Evolutionary conservation across 192 early-diverging fungal species (phyloP), one percentile per base, ranked within the genome.

Genomic region (Radiomyces spectabilis): DNA sequence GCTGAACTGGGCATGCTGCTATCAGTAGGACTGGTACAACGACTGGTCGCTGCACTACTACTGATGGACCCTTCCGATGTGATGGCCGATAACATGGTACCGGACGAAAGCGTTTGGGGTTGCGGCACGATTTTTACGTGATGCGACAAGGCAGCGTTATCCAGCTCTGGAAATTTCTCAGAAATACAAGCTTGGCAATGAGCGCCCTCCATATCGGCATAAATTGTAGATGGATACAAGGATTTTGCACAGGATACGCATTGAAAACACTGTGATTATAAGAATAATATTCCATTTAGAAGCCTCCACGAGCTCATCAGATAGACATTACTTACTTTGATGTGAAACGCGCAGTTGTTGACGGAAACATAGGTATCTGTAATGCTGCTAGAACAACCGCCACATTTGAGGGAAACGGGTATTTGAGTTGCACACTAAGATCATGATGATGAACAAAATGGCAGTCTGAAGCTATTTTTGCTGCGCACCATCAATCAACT

Each of bases 211-310:
- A 39, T 48, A 8, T 60, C 52, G 15, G 40, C 45, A 18, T 66
- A 66, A 19, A 60, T 55, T 10, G 45, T 41, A 12, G 57, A 41
- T 18, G 64, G 57, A 1, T 53, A 42, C 5, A 66, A 24, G 32
- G 41, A 37, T 5, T 44, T 46, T 5, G 41, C 18, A 21, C 64
- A 66, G 19, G 25, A n/a, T 4, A 53, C 55, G 26, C 64, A 66
- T 55, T 41, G 45, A 32, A 66, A 66, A 38, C 64, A 66, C 64
- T 63, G 52, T 10, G 30, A 24, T 0, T 10, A 44, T 5, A 24
- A 45, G 8, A 41, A 0, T 1, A 19, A 31, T n/a, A 31, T n/a
- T n/a, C n/a, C n/a, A n/a, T n/a, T n/a, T n/a, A n/a, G n/a, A n/a
- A n/a, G n/a, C n/a, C n/a, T n/a, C n/a, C n/a, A n/a, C n/a, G n/a